Conservation (phyloP, 106 monocot species). For the Ottelia alismoides region DNA sequence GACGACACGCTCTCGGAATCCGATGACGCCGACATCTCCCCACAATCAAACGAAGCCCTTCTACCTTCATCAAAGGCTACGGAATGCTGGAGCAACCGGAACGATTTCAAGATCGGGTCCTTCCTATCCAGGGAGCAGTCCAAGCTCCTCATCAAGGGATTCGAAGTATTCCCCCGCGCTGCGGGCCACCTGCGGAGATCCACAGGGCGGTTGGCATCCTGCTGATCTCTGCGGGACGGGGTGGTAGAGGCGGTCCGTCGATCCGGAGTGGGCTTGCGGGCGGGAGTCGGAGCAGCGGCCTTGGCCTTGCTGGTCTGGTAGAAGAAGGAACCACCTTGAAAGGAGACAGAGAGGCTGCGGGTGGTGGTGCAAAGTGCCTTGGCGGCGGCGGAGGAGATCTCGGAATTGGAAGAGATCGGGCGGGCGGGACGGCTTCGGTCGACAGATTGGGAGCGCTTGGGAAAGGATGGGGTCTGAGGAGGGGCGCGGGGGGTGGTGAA, state of each 20-base stretch:
- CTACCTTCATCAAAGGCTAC: slow-evolving; percentile 34
- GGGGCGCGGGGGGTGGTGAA: slow-evolving; percentile 1
- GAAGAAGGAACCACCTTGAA: slow-evolving; percentile 22
- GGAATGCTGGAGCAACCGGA: slow-evolving; percentile 45
- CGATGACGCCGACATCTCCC: slow-evolving; percentile 42
- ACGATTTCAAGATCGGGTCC: slow-evolving; percentile 30
- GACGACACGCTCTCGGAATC: slow-evolving; percentile 80
- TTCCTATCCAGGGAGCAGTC: no score
- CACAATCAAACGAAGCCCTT: slow-evolving; percentile 34
- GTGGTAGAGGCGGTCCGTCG: no score
- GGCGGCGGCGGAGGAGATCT: slow-evolving; percentile 4
- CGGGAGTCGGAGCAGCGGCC: no score
- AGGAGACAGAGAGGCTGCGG: slow-evolving; percentile 7
- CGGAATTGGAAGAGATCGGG: no score
- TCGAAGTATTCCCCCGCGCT: no score
- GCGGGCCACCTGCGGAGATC: no score
- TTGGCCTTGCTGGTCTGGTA: no score
- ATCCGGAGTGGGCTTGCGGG: no score
- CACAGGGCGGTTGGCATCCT: no score
- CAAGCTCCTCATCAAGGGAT: no score
- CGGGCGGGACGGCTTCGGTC: background rate
- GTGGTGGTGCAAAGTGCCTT: no score
- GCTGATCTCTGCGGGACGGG: no score
- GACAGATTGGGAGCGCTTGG: slow-evolving; percentile 9
- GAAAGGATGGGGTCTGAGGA: background rate